Conservation (phyloP, 345 rosid species). For the Bruguiera sexangula region DNA sequence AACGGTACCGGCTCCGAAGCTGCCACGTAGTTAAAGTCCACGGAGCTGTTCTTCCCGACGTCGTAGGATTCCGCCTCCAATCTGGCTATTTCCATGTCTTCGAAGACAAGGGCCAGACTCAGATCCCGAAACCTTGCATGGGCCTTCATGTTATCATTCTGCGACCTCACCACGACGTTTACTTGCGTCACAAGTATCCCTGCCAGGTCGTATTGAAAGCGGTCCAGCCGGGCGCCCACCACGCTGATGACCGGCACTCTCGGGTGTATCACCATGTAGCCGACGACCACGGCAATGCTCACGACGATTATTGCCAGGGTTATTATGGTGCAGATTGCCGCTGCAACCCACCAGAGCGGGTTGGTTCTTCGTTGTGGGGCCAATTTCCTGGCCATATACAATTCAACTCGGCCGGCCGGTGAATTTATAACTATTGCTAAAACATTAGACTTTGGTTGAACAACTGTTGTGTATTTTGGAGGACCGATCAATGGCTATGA, state of each 20-base stretch:
- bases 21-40: conserved; percentile 39
- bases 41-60: conserved; percentile 52
- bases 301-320: conserved; percentile 53
- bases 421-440: neutral
- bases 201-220: conserved; percentile 33
- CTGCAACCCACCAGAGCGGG: conserved; percentile 67
- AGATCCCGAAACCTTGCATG: conserved; percentile 54
- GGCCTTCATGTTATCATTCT: conserved; percentile 68
- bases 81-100: conserved; percentile 41
- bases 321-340: conserved; percentile 65
- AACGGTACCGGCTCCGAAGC: conserved; percentile 64
- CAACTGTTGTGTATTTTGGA: too few relatives aligned
- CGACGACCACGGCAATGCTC: conserved; percentile 61
- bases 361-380: conserved; percentile 36
- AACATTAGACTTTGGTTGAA: too few relatives aligned
- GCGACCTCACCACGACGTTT: conserved; percentile 45
- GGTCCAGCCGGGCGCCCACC: conserved; percentile 49
- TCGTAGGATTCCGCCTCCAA: conserved; percentile 48
- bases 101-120: conserved; percentile 40
- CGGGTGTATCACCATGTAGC: conserved; percentile 74
- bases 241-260: conserved; percentile 68
- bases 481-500: too few relatives aligned
- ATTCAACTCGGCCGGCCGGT: neutral
- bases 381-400: neutral
- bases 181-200: conserved; percentile 62